A percentile compares a stretch with the other conserved stretches of the same genome.
phyloP scores from a whole-genome alignment of 1,284 basidiomycete species.

The Pterula multifida region DNA sequence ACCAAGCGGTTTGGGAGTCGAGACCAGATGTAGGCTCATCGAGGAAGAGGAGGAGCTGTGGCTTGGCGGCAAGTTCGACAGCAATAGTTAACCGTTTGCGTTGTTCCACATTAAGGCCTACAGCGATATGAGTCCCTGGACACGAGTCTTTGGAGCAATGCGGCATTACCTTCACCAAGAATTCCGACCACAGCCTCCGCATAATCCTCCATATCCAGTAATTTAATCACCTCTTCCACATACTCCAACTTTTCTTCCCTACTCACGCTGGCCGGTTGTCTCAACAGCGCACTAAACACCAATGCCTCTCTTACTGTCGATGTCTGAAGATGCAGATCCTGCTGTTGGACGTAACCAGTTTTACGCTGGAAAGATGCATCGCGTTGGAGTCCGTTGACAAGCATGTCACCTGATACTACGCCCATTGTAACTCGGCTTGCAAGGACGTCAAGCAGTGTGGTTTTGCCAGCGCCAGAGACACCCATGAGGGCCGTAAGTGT shows the following conservation, averaged over 20 bases:
- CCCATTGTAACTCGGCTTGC: slow-evolving; percentile 53
- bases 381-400: slow-evolving; percentile 49
- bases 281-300: slow-evolving; percentile 52
- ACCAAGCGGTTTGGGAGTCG: slow-evolving; percentile 63
- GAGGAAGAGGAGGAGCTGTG: slow-evolving; percentile 38
- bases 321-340: slow-evolving; percentile 43
- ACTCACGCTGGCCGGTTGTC: slow-evolving; percentile 44
- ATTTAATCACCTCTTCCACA: slow-evolving; percentile 56
- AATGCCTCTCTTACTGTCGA: slow-evolving; percentile 58
- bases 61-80: slow-evolving; percentile 45
- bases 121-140: too few relatives aligned
- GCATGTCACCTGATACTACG: slow-evolving; percentile 49
- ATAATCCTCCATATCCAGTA: slow-evolving; percentile 52
- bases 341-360: slow-evolving; percentile 52
- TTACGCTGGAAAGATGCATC: slow-evolving; percentile 48
- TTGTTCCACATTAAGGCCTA: slow-evolving; percentile 34
- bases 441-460: slow-evolving; percentile 54
- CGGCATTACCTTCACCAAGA: slow-evolving; percentile 32
- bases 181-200: slow-evolving; percentile 58
- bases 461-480: slow-evolving; percentile 52
- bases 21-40: slow-evolving; percentile 57
- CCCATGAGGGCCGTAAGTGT: slow-evolving; percentile 44
- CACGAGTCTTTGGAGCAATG: neutral
- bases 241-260: slow-evolving; percentile 52
- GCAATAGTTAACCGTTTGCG: slow-evolving; percentile 59